Evolutionary conservation across 2,329 filamentous ascomycete genomes (phyloP), one percentile per base, ranked within the genome.

Genomic region (Coniosporium tulheliwenetii): DNA sequence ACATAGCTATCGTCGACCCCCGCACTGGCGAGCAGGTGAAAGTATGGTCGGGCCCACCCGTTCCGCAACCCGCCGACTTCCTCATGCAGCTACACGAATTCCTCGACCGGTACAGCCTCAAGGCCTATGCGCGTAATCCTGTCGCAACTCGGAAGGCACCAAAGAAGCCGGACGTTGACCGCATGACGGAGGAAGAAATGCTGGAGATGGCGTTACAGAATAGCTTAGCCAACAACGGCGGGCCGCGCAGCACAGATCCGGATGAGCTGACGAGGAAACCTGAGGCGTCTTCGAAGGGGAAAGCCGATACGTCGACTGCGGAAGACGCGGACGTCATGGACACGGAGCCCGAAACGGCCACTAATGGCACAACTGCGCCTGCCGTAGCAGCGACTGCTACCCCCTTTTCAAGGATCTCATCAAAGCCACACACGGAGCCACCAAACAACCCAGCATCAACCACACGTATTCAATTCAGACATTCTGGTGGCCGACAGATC

Each of bases 101-200:
- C 52, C 73, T 98, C n/a, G 91, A 96, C 56, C 77, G 91, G 16
- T 98, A 96, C 64, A 95, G 87, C 55, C 68, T 98, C 39, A 85
- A 82, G 29, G 75, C 77, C 36, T 81, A 85, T 53, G 89, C 81
- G 56, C 93, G 93, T 64, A 98, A 98, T 54, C 91, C 91, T 0
- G 85, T 98, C 4, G 81, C 85, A 16, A 81, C 77, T 56, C 69
- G 80, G 41, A 85, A 84, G 58, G 10, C 37, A 15, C 70, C 78
- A 2, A 47, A 50, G 30, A 59, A 56, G 54, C 71, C 71, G 42
- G 84, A 89, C 48, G 75, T 95, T 2, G 81, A 82, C 43, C 77
- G 82, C 33, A 89, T 98, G 80, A 94, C 85, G 0, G 91, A 98
- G 56, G 87, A 96, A 39, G 87, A 98, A 63, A 93, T 94, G 86